Evolutionary conservation across 2,329 filamentous ascomycete species (phyloP).

Genomic region (Neurospora sp.): DNA sequence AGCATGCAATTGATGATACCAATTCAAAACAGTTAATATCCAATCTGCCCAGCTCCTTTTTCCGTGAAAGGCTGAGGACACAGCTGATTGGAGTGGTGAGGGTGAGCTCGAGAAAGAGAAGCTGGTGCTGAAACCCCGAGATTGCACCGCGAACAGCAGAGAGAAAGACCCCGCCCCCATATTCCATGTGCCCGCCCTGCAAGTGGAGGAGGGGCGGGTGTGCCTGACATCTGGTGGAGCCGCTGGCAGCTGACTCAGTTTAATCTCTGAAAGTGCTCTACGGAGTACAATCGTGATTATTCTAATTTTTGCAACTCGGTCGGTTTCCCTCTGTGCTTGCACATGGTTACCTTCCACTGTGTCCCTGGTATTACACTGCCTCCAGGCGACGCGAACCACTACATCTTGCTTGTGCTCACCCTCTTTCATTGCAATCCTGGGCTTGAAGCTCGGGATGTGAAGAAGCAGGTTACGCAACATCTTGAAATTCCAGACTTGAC

Average conservation of each 20-base stretch:
- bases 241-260: slow-evolving; percentile 5
- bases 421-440: slow-evolving; percentile 12
- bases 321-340: slow-evolving; percentile 14
- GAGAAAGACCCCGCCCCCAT: not conserved
- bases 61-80: not conserved
- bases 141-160: not conserved
- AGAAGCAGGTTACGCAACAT: not conserved
- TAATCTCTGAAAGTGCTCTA: slow-evolving; percentile 16
- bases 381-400: slow-evolving; percentile 13
- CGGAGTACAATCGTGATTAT: slow-evolving; percentile 14
- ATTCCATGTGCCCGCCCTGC: not conserved
- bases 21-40: not conserved
- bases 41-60: not conserved
- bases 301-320: slow-evolving; percentile 13
- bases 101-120: not conserved
- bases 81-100: not conserved
- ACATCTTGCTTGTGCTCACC: not conserved
- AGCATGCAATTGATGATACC: not conserved
- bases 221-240: not conserved
- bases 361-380: slow-evolving; percentile 17
- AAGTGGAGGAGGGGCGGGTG: not conserved
- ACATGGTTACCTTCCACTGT: slow-evolving; percentile 12
- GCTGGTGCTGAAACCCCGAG: not conserved
- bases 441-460: slow-evolving; percentile 8
- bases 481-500: not conserved